Percentiles rank a stretch among this genome's conserved stretches.
Conservation (phyloP, 495 filamentous ascomycete species). For the Glarea lozoyensis region DNA sequence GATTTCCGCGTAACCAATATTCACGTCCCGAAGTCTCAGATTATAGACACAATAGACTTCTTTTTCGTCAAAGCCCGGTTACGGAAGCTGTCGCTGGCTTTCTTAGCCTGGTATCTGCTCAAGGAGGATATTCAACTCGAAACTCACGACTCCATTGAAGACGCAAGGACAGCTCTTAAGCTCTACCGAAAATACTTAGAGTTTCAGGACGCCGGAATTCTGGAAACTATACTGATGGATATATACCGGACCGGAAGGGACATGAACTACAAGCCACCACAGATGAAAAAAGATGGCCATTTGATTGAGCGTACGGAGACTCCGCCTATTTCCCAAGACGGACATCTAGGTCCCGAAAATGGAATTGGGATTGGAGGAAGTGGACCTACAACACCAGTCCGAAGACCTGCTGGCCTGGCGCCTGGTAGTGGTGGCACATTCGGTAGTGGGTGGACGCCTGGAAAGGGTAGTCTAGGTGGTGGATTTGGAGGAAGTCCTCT, state of each 20-base stretch:
- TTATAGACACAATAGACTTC: conserved; percentile 84
- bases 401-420: conserved; percentile 21
- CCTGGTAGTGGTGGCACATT: conserved; percentile 12
- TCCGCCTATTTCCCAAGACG: conserved; percentile 17
- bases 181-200: conserved; percentile 87
- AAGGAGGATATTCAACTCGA: conserved; percentile 85
- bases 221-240: conserved; percentile 68
- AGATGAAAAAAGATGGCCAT: conserved; percentile 21
- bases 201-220: conserved; percentile 74
- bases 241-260: conserved; percentile 68
- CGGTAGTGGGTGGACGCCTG: conserved; percentile 20
- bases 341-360: background rate
- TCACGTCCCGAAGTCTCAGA: conserved; percentile 81
- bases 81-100: conserved; percentile 77
- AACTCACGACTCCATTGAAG: conserved; percentile 89
- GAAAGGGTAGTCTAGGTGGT: conserved; percentile 6
- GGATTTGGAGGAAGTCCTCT: conserved; percentile 10
- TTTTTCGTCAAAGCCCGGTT: conserved; percentile 63
- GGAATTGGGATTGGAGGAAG: background rate
- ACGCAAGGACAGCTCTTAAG: conserved; percentile 80
- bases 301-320: conserved; percentile 27
- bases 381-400: conserved; percentile 14
- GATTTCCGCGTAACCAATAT: conserved; percentile 99
- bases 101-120: conserved; percentile 80
- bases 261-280: conserved; percentile 65